phyloP scores from a whole-genome alignment of 257 asterid genomes.

The Henckelia pumila region DNA sequence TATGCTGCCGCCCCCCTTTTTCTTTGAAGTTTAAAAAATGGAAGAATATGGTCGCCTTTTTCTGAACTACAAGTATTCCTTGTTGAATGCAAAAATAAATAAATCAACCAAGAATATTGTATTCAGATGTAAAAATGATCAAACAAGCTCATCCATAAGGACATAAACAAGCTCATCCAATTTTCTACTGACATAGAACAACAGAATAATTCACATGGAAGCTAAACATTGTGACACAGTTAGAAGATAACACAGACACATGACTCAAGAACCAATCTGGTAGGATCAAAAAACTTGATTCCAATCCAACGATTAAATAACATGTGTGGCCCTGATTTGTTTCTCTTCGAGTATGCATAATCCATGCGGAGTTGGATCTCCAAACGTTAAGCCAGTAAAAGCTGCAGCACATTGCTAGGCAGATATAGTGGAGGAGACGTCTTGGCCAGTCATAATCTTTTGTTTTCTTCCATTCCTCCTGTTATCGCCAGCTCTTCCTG shows the following conservation, averaged over 20 bases:
- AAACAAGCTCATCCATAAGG: neutral
- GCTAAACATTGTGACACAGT: neutral
- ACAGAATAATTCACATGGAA: neutral
- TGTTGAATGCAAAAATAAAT: neutral
- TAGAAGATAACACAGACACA: neutral
- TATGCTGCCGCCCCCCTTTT: neutral
- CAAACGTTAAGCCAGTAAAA: neutral
- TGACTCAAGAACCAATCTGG: neutral
- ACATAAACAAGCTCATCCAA: neutral
- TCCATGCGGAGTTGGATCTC: neutral
- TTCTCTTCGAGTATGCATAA: neutral
- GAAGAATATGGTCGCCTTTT: too few species aligned
- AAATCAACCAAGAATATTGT: too few species aligned
- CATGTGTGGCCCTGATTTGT: neutral
- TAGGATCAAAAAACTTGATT: neutral
- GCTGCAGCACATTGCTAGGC: neutral
- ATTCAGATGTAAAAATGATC: too few species aligned
- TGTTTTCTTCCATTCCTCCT: constrained; percentile 21
- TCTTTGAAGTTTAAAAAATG: too few species aligned
- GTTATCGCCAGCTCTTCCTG: constrained; percentile 36
- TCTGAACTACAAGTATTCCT: neutral
- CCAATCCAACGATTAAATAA: neutral
- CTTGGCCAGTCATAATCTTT: constrained; percentile 25
- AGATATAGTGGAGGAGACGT: constrained; percentile 20
- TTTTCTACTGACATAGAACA: neutral